These are phyloP conservation scores for Scutellaria galericulata DNA, from an alignment of 257 asterid species.

Conservation along the genomic window DNA sequence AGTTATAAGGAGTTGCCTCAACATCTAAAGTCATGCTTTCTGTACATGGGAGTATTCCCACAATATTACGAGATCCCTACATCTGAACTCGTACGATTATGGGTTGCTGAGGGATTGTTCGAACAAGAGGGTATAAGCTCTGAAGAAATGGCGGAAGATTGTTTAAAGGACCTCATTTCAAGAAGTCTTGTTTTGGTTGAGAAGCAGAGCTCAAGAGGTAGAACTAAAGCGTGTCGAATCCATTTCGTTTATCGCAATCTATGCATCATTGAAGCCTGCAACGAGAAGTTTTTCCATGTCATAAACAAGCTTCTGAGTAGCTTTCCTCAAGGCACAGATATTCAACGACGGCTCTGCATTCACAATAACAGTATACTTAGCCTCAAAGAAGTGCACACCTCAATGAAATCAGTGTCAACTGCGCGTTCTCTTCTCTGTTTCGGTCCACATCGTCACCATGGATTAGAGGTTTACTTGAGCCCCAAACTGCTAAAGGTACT, in stretches of 20 bases:
- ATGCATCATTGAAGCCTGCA: not conserved
- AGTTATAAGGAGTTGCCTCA: conserved; percentile 36
- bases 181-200: conserved; percentile 15
- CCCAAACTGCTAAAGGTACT: conserved; percentile 29
- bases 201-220: not conserved
- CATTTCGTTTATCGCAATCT: conserved; percentile 1
- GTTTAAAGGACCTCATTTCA: conserved; percentile 5
- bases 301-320: not conserved
- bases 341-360: conserved; percentile 22
- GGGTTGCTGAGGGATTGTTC: conserved; percentile 26
- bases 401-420: not conserved
- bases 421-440: conserved; percentile 24
- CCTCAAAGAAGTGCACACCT: not conserved
- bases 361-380: not conserved
- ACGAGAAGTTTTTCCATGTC: conserved; percentile 4
- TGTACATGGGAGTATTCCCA: conserved; percentile 20
- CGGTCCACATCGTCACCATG: not conserved
- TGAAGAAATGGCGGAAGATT: conserved; percentile 16
- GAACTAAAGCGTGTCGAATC: conserved; percentile 7
- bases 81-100: not conserved
- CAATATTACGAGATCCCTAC: not conserved
- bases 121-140: not conserved
- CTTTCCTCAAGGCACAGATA: not conserved
- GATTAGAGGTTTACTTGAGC: not conserved
- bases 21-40: conserved; percentile 30